These are phyloP conservation scores for Ophiocordyceps sinensis DNA, from an alignment of 2,329 filamentous ascomycete genomes.

Conservation along the genomic window DNA sequence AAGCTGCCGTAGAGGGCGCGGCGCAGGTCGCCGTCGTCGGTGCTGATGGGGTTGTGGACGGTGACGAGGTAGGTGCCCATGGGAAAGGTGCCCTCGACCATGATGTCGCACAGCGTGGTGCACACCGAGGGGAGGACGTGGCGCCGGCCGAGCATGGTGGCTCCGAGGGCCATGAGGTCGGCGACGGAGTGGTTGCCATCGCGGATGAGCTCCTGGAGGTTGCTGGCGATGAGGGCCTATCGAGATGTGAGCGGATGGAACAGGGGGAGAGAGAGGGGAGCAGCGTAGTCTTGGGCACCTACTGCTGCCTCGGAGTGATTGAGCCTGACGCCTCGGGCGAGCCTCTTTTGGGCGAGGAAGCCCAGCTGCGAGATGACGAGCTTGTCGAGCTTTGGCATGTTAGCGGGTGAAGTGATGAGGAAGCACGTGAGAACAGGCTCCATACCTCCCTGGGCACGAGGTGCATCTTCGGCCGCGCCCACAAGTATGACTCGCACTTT, in stretches of 20 bases:
- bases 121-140: slow-evolving; percentile 79
- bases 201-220: slow-evolving; percentile 90
- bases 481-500: neutral
- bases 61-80: slow-evolving; percentile 89
- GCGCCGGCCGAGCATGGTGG: slow-evolving; percentile 82
- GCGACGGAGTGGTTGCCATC: slow-evolving; percentile 89
- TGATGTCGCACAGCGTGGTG: slow-evolving; percentile 65
- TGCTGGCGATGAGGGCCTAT: slow-evolving; percentile 69
- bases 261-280: neutral
- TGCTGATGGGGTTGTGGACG: slow-evolving; percentile 76
- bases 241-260: neutral
- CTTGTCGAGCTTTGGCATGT: slow-evolving; percentile 71
- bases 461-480: slow-evolving; percentile 21
- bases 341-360: slow-evolving; percentile 69
- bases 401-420: neutral
- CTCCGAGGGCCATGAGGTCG: slow-evolving; percentile 83
- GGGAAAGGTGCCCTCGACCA: slow-evolving; percentile 88
- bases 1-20: slow-evolving; percentile 86
- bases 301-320: slow-evolving; percentile 85
- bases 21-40: slow-evolving; percentile 74
- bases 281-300: slow-evolving; percentile 7
- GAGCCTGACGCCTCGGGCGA: slow-evolving; percentile 75
- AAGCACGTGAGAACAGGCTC: neutral
- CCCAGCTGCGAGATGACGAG: slow-evolving; percentile 84
- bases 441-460: slow-evolving; percentile 33